Evolutionary conservation across 805 yeast species (phyloP).

Genomic region (Sporopachydermia lactativora): DNA sequence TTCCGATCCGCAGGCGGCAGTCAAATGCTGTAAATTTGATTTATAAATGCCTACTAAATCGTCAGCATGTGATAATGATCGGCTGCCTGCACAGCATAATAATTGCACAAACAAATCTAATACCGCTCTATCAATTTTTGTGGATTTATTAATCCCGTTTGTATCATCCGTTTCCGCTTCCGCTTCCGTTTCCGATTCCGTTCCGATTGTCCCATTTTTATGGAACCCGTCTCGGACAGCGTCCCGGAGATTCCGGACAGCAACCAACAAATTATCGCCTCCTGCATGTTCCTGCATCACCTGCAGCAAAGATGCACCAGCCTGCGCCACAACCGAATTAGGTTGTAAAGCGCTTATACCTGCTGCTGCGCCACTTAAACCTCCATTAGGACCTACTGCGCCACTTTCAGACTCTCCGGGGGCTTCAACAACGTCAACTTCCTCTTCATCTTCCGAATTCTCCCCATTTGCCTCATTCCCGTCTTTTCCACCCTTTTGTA

Average conservation of each 20-base stretch:
- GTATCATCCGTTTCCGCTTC: conserved; percentile 14
- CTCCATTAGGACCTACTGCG: background rate
- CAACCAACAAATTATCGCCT: conserved; percentile 12
- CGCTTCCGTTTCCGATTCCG: conserved; percentile 12
- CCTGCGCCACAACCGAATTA: background rate
- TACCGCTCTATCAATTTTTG: conserved; percentile 29
- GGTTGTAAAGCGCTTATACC: background rate
- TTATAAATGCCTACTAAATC: conserved; percentile 33
- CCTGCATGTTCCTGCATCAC: conserved; percentile 11
- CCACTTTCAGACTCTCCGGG: conserved; percentile 19
- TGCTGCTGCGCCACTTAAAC: too few species aligned
- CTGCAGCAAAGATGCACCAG: background rate
- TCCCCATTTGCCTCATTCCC: background rate
- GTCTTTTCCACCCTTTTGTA: background rate
- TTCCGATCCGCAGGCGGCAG: conserved; percentile 14
- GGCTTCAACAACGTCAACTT: conserved; percentile 7
- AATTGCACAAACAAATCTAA: conserved; percentile 54
- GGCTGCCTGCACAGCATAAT: conserved; percentile 69
- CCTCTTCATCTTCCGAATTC: background rate
- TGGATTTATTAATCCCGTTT: conserved; percentile 19
- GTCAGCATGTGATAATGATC: conserved; percentile 71
- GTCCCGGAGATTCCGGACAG: conserved; percentile 5
- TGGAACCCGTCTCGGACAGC: conserved; percentile 13
- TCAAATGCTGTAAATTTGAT: conserved; percentile 20
- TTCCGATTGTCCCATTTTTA: conserved; percentile 7